Base-by-base conservation (phyloP, 2,329 filamentous ascomycete species). In the Penicillium oxalicum region DNA sequence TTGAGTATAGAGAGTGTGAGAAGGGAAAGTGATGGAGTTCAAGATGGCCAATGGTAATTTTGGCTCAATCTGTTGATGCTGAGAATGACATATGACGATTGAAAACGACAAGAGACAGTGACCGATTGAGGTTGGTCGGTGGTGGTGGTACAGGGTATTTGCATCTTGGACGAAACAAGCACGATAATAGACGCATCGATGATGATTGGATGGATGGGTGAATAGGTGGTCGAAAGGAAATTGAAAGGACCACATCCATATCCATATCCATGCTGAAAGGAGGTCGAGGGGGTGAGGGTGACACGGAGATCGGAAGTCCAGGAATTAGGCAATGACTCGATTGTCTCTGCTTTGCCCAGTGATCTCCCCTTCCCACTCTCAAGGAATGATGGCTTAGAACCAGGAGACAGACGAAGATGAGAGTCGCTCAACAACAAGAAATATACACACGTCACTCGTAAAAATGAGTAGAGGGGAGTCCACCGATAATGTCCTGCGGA, bases 381-480 rank as follows among this genome's bases (percentile, higher is more conserved):
- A 12, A 39, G 24, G 27, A 35, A 8, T 26, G 44, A 27, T 25
- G 34, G 6, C 25, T 27, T 34, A 44, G 6, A 8, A 24, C 18
- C 47, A 51, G 46, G 25, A 48, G 42, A 47, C 49, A 40, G 39
- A 53, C 40, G 48, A 40, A 50, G 40, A 47, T 47, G 50, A 51
- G 44, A 47, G 47, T 47, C 44, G 53, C 52, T 58, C 55, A 50
- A 54, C 49, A 55, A 51, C 51, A 51, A 44, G 56, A 52, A 60
- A 51, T 50, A 58, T 54, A 59, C 55, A 59, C 56, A 60, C 60
- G 58, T 66, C 61, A 64, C 58, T 66, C 63, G 50, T 67, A 55
- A 65, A 61, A 58, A 63, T 64, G 59, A 62, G 49, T 53, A 53
- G 53, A 57, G 59, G 62, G 51, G 45, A 2, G 18, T 2, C 18